A percentile compares a stretch with the other conserved stretches of the same genome.
Conservation (phyloP, 2,329 filamentous ascomycete genomes). For the Exophiala viscosa region DNA sequence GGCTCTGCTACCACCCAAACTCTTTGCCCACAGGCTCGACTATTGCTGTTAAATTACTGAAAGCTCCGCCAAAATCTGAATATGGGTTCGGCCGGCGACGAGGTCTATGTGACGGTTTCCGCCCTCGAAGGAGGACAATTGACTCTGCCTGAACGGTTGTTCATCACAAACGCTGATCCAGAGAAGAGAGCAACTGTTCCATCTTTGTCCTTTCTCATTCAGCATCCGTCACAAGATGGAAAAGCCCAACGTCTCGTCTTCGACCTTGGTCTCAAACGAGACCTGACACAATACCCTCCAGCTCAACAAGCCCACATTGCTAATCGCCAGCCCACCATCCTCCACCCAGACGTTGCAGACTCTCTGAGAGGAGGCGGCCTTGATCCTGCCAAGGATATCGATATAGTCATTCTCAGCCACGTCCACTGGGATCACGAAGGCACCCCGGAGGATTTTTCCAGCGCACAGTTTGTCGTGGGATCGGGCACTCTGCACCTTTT, state of each 20-base stretch:
- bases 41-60: no score
- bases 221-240: conserved; percentile 38
- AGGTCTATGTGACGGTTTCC: conserved; percentile 35
- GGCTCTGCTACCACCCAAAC: neutral
- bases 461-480: conserved; percentile 51
- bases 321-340: conserved; percentile 29
- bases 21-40: neutral
- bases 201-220: conserved; percentile 52
- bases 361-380: conserved; percentile 38
- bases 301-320: conserved; percentile 38
- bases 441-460: conserved; percentile 51
- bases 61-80: neutral
- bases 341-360: conserved; percentile 30
- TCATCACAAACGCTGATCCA: conserved; percentile 45
- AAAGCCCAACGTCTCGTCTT: conserved; percentile 43
- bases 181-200: conserved; percentile 48
- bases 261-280: conserved; percentile 52
- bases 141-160: conserved; percentile 47
- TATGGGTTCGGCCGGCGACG: conserved; percentile 8
- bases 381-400: conserved; percentile 35
- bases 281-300: conserved; percentile 42
- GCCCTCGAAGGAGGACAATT: conserved; percentile 42
- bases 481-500: conserved; percentile 44
- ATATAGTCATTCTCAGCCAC: conserved; percentile 41
- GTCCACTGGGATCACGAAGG: conserved; percentile 40